Evolutionary conservation across 139 green algal species (phyloP), one percentile per base, ranked within the genome.

Genomic region (Mesotaenium endlicherianum): DNA sequence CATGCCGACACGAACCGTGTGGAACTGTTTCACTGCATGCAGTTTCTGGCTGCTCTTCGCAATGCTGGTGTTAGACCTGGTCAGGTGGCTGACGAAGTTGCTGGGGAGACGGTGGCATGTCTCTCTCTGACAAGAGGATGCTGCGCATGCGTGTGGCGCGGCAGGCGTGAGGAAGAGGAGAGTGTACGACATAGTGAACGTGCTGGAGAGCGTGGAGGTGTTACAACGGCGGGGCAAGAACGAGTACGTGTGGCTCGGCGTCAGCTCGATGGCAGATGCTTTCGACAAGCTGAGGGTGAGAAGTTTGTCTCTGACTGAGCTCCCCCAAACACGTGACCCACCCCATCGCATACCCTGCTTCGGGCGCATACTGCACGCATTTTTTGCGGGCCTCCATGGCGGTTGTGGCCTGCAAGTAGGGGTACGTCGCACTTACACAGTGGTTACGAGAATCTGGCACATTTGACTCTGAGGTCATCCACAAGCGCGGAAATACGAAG

Each of bases 101-200:
- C 3, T 1, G 2, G 2, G n/a, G 67, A 1, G 30, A 2, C 2
- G 40, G 40, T 58, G 34, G 68, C 68, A 4, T 76, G 41, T 8
- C 11, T 8, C 60, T 76, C n/a, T 69, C 26, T 60, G 68, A 3
- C 36, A 26, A 20, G 26, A 64, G 53, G 26, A 20, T 64, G 53
- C 20, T 76, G 30, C 20, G 30, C 20, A 76, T 81, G 74, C 0
- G 30, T 76, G 67, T 74, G n/a, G n/a, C 8, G 31, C 42, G 6
- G 64, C 80, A 86, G 85, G 87, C 8, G 92, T 95, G 59, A 87
- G 90, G 39, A 89, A 94, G 26, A 91, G 93, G 49, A 85, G 93
- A 34, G 88, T 97, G 40, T 97, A 97, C 60, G 93, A 97, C 85
- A 92, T 97, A 50, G 92, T 95, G 50, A 96, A 95, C 83, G 93